These are phyloP conservation scores for Aegle marmelos DNA, from an alignment of 345 rosid species.

Conservation along the genomic window DNA sequence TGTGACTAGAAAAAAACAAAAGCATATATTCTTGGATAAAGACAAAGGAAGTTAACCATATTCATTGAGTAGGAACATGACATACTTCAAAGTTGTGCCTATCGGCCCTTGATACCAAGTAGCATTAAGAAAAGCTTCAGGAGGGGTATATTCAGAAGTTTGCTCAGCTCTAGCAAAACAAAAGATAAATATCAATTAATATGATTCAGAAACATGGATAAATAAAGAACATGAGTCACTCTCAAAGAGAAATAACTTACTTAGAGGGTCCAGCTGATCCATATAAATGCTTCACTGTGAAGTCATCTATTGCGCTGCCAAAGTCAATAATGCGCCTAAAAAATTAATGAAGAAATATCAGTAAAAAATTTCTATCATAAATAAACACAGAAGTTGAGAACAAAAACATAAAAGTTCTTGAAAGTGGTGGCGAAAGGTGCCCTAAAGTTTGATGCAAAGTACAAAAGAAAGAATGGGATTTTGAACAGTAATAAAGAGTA, in stretches of 20 bases:
- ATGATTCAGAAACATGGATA: neutral
- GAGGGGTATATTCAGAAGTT: constrained; percentile 81
- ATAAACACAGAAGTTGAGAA: neutral
- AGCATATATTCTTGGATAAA: neutral
- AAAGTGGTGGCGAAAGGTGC: neutral
- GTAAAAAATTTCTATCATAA: neutral
- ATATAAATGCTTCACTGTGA: constrained; percentile 73
- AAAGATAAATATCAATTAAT: constrained; percentile 1
- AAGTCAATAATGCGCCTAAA: constrained; percentile 92
- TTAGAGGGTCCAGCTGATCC: constrained; percentile 88
- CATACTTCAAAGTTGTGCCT: constrained; percentile 57
- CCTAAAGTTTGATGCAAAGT: neutral
- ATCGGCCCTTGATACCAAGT: constrained; percentile 77
- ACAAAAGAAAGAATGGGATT: neutral
- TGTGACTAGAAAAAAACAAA: neutral
- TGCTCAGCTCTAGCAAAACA: constrained; percentile 71
- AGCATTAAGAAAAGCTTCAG: constrained; percentile 78
- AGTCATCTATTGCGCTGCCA: constrained; percentile 90
- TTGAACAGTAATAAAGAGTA: neutral
- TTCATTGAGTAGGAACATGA: constrained; percentile 2
- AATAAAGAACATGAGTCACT: constrained; percentile 3
- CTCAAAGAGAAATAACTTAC: constrained; percentile 36
- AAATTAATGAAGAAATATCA: constrained; percentile 21
- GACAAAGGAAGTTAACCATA: constrained; percentile 3
- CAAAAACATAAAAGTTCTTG: neutral